A percentile compares a stretch with the other conserved stretches of the same genome.
phyloP scores from a whole-genome alignment of 169 alveolate species.

The Cryptosporidium bovis region DNA sequence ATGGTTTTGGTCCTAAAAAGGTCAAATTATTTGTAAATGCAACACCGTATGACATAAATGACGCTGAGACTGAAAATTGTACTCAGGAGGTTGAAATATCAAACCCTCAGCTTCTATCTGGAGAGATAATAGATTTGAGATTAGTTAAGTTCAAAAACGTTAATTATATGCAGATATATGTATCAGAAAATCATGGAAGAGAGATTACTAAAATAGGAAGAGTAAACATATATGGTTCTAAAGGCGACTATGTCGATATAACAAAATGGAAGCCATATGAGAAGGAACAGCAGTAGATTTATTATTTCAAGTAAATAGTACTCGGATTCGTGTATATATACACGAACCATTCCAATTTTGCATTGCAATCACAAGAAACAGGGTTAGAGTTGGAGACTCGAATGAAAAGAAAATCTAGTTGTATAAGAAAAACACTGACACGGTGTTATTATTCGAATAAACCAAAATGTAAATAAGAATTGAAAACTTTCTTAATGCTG shows the following conservation, averaged over 20 bases:
- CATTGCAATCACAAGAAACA: no score
- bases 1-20: conserved; percentile 53
- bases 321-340: no score
- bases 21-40: conserved; percentile 40
- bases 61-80: conserved; percentile 30
- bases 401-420: no score
- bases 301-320: no score
- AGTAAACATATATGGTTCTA: conserved; percentile 15
- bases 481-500: no score
- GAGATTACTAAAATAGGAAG: conserved; percentile 22
- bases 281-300: neutral
- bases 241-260: conserved; percentile 47
- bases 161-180: conserved; percentile 22
- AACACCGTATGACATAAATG: conserved; percentile 3
- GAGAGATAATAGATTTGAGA: conserved; percentile 25
- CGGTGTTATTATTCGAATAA: no score
- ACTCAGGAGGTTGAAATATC: conserved; percentile 41
- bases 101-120: conserved; percentile 12
- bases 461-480: no score
- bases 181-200: conserved; percentile 33
- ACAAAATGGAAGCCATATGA: conserved; percentile 37
- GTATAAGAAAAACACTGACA: no score
- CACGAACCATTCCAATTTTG: no score
- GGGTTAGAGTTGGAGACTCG: no score
- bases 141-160: conserved; percentile 44